Percentiles rank a stretch among this genome's conserved stretches.
phyloP scores from a whole-genome alignment of 108 stramenopile species.

The Skeletonema marinoi region DNA sequence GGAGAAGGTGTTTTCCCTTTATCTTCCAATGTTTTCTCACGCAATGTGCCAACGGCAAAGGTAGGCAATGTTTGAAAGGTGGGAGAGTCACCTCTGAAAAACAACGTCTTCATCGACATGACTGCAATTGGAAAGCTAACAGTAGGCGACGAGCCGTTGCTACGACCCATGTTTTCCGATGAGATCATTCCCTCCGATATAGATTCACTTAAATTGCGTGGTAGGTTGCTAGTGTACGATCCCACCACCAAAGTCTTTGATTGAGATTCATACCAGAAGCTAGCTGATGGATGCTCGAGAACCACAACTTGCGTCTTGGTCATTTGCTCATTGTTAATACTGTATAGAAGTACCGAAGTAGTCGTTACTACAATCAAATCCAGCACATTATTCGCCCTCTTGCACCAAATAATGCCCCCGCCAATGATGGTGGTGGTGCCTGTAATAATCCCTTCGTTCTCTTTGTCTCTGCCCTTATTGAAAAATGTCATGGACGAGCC shows the following conservation, averaged over 20 bases:
- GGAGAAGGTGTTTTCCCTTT: not conserved
- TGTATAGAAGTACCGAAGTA: conserved; percentile 23
- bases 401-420: conserved; percentile 36
- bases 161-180: not conserved
- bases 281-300: conserved; percentile 13
- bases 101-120: conserved; percentile 45
- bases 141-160: not conserved
- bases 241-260: conserved; percentile 25
- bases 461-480: conserved; percentile 2
- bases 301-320: conserved; percentile 27
- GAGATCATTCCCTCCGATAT: not conserved
- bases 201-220: not conserved
- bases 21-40: conserved; percentile 6
- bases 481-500: conserved; percentile 11
- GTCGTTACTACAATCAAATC: conserved; percentile 32
- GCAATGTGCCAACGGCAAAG: conserved; percentile 38
- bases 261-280: conserved; percentile 36
- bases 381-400: not conserved
- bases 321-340: conserved; percentile 17
- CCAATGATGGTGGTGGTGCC: conserved; percentile 27
- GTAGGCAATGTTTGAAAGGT: conserved; percentile 16
- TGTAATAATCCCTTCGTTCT: conserved; percentile 4
- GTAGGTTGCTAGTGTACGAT: conserved; percentile 24
- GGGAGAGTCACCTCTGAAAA: conserved; percentile 20
- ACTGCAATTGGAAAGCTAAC: conserved; percentile 17